phyloP scores from a whole-genome alignment of 306 rosid species.

The Prunus campanulata region DNA sequence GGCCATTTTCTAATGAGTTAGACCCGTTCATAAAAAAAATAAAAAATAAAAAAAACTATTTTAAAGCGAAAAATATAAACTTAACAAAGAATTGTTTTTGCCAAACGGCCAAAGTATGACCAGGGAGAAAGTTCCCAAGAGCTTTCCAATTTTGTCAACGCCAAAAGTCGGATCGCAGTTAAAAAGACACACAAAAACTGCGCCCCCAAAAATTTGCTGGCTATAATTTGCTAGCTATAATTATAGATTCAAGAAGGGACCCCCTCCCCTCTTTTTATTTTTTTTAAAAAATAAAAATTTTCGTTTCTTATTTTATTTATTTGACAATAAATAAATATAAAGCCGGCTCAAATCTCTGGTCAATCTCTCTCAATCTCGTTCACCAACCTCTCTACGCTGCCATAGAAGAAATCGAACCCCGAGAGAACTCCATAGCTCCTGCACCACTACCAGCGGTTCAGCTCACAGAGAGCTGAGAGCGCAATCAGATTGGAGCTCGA shows the following conservation, averaged over 20 bases:
- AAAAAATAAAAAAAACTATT: no score
- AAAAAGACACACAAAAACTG: background rate
- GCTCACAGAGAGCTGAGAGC: background rate
- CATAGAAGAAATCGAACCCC: conserved; percentile 2
- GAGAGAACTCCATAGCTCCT: background rate
- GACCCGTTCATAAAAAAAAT: no score
- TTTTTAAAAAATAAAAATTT: background rate
- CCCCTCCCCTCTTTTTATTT: no score
- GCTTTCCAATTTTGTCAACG: background rate
- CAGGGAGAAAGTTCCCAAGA: background rate
- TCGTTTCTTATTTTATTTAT: background rate
- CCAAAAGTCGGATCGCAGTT: background rate
- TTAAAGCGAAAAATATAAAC: no score
- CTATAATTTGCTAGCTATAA: background rate
- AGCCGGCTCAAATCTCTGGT: conserved; percentile 8
- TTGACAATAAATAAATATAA: background rate
- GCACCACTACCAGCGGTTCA: background rate
- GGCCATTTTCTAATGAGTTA: no score
- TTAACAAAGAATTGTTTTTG: no score
- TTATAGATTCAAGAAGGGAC: background rate
- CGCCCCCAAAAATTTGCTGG: background rate
- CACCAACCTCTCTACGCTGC: conserved; percentile 4
- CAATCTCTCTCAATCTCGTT: conserved; percentile 12
- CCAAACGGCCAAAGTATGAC: no score
- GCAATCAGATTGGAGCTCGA: conserved; percentile 22